Percentiles rank a stretch among this genome's conserved stretches.
Evolutionary conservation across 108 stramenopile genomes (phyloP).

Genomic region (Conticribra guillardii): DNA sequence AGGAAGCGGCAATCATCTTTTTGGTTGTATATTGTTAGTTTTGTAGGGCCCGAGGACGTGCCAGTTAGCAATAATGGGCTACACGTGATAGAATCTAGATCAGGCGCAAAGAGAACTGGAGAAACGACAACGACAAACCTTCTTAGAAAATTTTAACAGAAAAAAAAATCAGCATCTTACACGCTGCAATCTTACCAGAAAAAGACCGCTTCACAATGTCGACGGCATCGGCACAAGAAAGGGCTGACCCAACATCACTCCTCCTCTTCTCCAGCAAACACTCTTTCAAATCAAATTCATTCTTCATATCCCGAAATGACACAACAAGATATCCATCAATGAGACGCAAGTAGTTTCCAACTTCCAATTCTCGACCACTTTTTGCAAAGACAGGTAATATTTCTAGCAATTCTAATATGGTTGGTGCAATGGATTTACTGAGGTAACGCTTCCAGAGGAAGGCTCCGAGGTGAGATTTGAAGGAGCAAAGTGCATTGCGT

Average conservation of each 20-base stretch:
- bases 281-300: conserved; percentile 7
- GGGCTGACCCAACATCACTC: conserved; percentile 38
- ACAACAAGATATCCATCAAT: conserved; percentile 51
- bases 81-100: conserved; percentile 28
- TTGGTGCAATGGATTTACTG: conserved; percentile 33
- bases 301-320: conserved; percentile 22
- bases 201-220: conserved; percentile 23
- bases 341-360: conserved; percentile 36
- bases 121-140: too few relatives aligned
- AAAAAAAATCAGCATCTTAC: neutral
- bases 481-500: conserved; percentile 7
- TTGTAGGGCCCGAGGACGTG: conserved; percentile 8
- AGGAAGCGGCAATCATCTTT: conserved; percentile 36
- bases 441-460: conserved; percentile 31
- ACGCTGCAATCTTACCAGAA: conserved; percentile 29
- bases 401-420: conserved; percentile 47
- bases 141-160: too few relatives aligned
- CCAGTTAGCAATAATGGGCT: conserved; percentile 21
- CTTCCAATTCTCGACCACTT: conserved; percentile 43
- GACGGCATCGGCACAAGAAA: conserved; percentile 28
- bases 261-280: conserved; percentile 19
- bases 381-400: conserved; percentile 35
- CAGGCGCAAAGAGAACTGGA: conserved; percentile 43
- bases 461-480: conserved; percentile 23
- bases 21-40: conserved; percentile 3